phyloP scores from a whole-genome alignment of 2,329 filamentous ascomycete species.

The Furcasterigmium furcatum region DNA sequence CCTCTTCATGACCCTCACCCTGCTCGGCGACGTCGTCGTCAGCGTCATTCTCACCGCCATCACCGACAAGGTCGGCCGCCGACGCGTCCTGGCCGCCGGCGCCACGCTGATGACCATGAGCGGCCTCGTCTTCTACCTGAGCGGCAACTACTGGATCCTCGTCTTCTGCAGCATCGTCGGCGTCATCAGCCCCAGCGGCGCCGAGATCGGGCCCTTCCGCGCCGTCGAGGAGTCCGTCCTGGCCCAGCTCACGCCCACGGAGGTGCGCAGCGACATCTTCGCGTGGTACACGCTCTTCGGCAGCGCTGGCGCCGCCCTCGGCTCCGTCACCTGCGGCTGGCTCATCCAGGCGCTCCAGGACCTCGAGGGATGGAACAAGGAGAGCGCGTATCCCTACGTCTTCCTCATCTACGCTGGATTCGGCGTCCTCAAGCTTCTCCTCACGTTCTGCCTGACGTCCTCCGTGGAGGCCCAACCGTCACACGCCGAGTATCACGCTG shows the following conservation, averaged over 20 bases:
- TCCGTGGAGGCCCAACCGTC: background rate
- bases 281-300: conserved; percentile 61
- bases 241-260: conserved; percentile 48
- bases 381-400: conserved; percentile 49
- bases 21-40: conserved; percentile 56
- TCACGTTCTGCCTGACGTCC: conserved; percentile 45
- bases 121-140: conserved; percentile 51
- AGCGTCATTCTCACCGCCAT: conserved; percentile 57
- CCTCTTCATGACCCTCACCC: conserved; percentile 63
- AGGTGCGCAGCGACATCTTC: conserved; percentile 51
- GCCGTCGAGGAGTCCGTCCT: conserved; percentile 60
- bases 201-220: conserved; percentile 61
- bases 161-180: conserved; percentile 57
- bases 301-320: conserved; percentile 56
- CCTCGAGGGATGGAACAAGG: conserved; percentile 35
- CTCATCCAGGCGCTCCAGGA: conserved; percentile 46
- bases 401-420: conserved; percentile 56
- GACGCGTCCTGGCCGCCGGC: conserved; percentile 48
- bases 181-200: conserved; percentile 58
- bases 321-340: conserved; percentile 59
- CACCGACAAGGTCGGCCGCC: conserved; percentile 55
- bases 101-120: conserved; percentile 53
- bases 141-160: conserved; percentile 54
- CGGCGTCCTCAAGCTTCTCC: conserved; percentile 52
- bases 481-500: background rate